phyloP scores from a whole-genome alignment of 164 flowering plant species.

The Brasenia schreberi region DNA sequence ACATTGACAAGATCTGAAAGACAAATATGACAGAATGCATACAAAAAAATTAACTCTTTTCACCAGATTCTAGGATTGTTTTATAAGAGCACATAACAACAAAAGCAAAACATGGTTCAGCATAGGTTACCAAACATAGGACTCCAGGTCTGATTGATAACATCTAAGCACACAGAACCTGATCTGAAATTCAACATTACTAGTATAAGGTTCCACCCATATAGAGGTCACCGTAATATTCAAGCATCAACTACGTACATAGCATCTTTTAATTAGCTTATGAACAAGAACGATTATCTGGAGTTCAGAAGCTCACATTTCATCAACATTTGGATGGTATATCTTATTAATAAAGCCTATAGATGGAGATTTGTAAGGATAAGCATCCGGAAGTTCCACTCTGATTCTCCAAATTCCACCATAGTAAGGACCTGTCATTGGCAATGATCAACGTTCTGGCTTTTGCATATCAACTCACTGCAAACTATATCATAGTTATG shows the following conservation, averaged over 20 bases:
- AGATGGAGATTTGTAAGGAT: constrained; percentile 96
- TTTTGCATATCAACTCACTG: background rate
- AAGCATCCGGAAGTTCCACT: constrained; percentile 95
- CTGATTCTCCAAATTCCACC: constrained; percentile 92
- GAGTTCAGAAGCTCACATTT: constrained; percentile 42
- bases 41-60: background rate
- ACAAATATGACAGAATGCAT: constrained; percentile 4
- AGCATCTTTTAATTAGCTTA: background rate
- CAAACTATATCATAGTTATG: background rate
- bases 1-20: constrained; percentile 79
- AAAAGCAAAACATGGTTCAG: background rate
- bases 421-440: constrained; percentile 65
- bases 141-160: constrained; percentile 96
- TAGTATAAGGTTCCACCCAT: no score
- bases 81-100: background rate
- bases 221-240: no score
- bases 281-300: background rate
- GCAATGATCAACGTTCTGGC: constrained; percentile 2
- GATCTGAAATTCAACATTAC: constrained; percentile 47
- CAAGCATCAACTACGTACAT: no score
- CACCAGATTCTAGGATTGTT: background rate
- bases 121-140: constrained; percentile 81
- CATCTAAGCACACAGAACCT: constrained; percentile 95
- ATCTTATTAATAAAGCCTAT: constrained; percentile 95
- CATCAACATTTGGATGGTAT: constrained; percentile 97